Conservation (phyloP, 441 rosid genomes). For the Biscutella laevigata region DNA sequence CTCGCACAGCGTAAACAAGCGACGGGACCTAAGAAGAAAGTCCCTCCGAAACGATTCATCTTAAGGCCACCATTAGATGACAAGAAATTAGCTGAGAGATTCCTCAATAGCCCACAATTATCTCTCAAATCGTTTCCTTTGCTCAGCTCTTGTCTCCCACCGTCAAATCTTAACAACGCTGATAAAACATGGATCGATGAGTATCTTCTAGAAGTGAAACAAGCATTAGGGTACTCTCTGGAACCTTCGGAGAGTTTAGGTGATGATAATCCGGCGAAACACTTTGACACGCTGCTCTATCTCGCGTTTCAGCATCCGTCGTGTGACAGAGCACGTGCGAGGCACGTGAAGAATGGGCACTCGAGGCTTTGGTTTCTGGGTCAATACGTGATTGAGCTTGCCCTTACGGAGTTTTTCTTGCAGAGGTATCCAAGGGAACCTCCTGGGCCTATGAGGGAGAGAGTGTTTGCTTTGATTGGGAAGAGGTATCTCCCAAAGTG, state of each 20-base stretch:
- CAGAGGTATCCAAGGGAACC: constrained; percentile 92
- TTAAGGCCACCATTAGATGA: constrained; percentile 83
- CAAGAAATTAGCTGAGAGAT: constrained; percentile 61
- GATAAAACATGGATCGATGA: constrained; percentile 88
- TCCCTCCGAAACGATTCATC: constrained; percentile 63
- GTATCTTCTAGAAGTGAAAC: constrained; percentile 83
- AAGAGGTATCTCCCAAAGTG: constrained; percentile 78
- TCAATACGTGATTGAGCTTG: constrained; percentile 87
- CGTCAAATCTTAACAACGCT: constrained; percentile 68
- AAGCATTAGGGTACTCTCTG: constrained; percentile 76
- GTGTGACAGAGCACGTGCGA: constrained; percentile 70
- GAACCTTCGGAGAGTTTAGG: constrained; percentile 51
- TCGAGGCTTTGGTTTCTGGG: constrained; percentile 78
- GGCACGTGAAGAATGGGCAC: constrained; percentile 78
- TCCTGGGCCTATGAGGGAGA: constrained; percentile 86
- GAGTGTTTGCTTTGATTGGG: constrained; percentile 85
- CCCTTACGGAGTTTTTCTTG: constrained; percentile 64
- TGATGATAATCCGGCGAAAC: constrained; percentile 92
- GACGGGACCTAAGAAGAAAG: constrained; percentile 55
- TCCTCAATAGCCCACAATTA: constrained; percentile 75
- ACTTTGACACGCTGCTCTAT: constrained; percentile 74
- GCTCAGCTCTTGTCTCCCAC: constrained; percentile 81
- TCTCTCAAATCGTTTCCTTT: constrained; percentile 82
- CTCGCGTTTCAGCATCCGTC: constrained; percentile 84
- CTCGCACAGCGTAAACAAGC: constrained; percentile 69